A percentile compares a stretch with the other conserved stretches of the same genome.
These are phyloP conservation scores for Ceratocystis smalleyi DNA, from an alignment of 2,329 filamentous ascomycete species.

Conservation along the genomic window DNA sequence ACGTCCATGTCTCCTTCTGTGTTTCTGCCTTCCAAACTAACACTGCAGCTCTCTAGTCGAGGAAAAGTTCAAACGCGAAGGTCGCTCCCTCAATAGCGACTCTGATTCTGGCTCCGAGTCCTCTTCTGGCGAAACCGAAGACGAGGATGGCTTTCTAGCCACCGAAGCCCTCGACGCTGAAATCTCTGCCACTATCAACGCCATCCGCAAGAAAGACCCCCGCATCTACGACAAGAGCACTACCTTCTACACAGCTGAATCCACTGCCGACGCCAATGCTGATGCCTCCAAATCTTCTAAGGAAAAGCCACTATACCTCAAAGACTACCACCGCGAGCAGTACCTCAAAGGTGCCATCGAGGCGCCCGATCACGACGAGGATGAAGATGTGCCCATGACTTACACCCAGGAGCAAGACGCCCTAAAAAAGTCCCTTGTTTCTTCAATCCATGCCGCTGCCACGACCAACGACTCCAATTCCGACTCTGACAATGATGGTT, in stretches of 20 bases:
- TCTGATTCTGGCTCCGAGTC: constrained; percentile 41
- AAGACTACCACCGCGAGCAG: constrained; percentile 85
- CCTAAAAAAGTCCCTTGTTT: constrained; percentile 60
- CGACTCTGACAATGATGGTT: constrained; percentile 29
- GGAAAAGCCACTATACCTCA: constrained; percentile 71
- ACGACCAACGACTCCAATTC: constrained; percentile 31
- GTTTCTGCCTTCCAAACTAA: neutral
- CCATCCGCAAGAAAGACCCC: constrained; percentile 81
- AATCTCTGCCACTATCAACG: constrained; percentile 72
- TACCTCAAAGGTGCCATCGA: constrained; percentile 51
- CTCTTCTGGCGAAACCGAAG: constrained; percentile 67
- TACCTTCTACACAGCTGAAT: constrained; percentile 55
- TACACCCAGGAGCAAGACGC: constrained; percentile 82
- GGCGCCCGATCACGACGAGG: constrained; percentile 25
- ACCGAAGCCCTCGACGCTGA: constrained; percentile 75
- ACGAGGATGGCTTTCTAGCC: constrained; percentile 75
- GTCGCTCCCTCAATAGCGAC: constrained; percentile 32
- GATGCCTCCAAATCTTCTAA: constrained; percentile 37
- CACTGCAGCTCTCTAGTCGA: constrained; percentile 46
- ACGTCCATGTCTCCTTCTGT: too few species aligned
- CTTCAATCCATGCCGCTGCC: constrained; percentile 54
- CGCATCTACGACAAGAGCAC: constrained; percentile 68
- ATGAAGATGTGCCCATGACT: constrained; percentile 42
- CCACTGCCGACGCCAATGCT: constrained; percentile 35
- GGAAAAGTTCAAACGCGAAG: constrained; percentile 67